Base-by-base conservation (phyloP, 1,284 basidiomycete species). In the Naganishia albida region DNA sequence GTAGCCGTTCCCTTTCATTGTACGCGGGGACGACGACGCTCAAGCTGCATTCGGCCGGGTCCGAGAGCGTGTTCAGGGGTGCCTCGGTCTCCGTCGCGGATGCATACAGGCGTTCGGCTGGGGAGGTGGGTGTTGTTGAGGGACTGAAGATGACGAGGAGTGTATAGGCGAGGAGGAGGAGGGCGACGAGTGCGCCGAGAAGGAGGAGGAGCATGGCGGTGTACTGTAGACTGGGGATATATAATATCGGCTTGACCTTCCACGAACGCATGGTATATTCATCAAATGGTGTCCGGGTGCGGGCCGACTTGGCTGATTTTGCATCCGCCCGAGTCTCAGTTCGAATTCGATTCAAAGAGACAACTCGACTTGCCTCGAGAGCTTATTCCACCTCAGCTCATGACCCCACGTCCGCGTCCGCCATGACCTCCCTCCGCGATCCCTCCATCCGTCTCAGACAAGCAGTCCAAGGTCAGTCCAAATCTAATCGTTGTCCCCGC, bases 1-100 rank as follows among this genome's bases (percentile, higher is more conserved):
- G 87, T n/a, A 97, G 81, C 7, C 93, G 85, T 16, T 83, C 78
- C 10, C 85, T 85, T 78, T 96, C 93, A 73, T 96, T 96, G 82
- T 87, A 97, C 0, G 93, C 93, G 15, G 93, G 93, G 8, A 96
- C 86, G 65, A 96, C 83, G 68, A 96, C 84, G 23, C 86, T 88
- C 34, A 97, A 81, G 46, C 75, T 74, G 46, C 80, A 70, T 4
- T 59, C 64, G 2, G 72, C 67, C 38, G 50, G 44, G 71, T 89
- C 86, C 18, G 46, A 66, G 63, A 57, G 57, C 30, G 48, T 39
- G 12, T 64, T 62, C 4, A 70, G 69, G 79, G 64, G 82, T 80
- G 1, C 82, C 4, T 54, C 40, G 43, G 67, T 54, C 10, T 53
- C 64, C 18, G 40, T 42, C 20, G 67, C 59, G 7, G 70, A 68